A percentile compares a stretch with the other conserved stretches of the same genome.
These are phyloP conservation scores for Trichoderma gamsii DNA, from an alignment of 495 filamentous ascomycete species.

Conservation along the genomic window DNA sequence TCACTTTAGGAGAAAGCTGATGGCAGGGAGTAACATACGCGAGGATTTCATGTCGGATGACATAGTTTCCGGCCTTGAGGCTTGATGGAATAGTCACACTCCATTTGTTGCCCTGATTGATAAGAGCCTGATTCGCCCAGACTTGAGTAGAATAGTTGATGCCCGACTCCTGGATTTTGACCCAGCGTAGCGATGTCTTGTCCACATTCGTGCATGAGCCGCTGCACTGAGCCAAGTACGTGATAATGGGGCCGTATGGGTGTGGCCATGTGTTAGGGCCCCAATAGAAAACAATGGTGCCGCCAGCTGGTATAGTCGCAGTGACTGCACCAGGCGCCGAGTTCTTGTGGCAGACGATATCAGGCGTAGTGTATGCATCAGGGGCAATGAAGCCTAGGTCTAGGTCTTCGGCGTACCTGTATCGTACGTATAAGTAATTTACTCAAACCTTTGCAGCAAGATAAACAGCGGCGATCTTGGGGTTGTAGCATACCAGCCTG, in stretches of 20 bases:
- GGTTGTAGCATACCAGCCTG: conserved; percentile 8
- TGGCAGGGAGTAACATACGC: conserved; percentile 29
- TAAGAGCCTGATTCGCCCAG: conserved; percentile 28
- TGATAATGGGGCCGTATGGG: conserved; percentile 28
- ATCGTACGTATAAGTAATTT: not conserved
- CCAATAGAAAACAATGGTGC: conserved; percentile 26
- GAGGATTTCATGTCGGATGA: conserved; percentile 65
- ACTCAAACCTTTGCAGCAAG: not conserved
- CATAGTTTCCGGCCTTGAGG: conserved; percentile 56
- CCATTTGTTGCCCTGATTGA: conserved; percentile 53
- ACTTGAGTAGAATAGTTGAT: conserved; percentile 24
- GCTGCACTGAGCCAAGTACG: conserved; percentile 32
- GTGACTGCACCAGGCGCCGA: conserved; percentile 30
- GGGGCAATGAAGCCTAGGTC: conserved; percentile 31
- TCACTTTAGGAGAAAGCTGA: not conserved
- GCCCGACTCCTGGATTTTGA: conserved; percentile 36
- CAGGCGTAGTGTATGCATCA: conserved; percentile 24
- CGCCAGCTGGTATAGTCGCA: conserved; percentile 26
- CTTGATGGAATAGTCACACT: conserved; percentile 52
- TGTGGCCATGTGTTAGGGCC: conserved; percentile 26
- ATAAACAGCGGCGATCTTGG: not conserved
- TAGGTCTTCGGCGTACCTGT: conserved; percentile 29
- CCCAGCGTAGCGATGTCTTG: conserved; percentile 32
- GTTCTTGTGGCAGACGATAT: conserved; percentile 35
- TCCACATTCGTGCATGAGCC: conserved; percentile 29